phyloP scores from a whole-genome alignment of 257 asterid species.

The Gentiana straminea region DNA sequence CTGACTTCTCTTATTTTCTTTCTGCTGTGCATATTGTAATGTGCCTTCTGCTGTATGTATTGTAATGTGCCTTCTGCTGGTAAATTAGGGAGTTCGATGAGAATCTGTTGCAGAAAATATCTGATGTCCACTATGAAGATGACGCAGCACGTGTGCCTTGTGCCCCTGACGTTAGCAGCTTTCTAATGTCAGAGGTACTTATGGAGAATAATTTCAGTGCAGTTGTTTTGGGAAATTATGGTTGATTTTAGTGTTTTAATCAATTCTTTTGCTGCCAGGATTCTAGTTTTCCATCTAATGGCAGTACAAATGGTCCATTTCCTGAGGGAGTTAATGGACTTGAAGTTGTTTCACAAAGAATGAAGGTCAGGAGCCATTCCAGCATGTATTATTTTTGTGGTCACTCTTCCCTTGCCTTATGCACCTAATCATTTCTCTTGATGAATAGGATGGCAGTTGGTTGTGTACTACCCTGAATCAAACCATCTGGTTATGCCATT shows the following conservation, averaged over 20 bases:
- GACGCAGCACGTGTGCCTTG: constrained; percentile 69
- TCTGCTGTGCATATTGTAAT: neutral
- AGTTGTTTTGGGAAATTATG: constrained; percentile 4
- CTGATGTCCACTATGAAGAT: constrained; percentile 73
- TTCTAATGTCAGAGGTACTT: constrained; percentile 79
- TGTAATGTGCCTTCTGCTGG: neutral
- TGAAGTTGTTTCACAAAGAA: constrained; percentile 51
- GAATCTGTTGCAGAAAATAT: constrained; percentile 45
- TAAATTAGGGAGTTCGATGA: constrained; percentile 81
- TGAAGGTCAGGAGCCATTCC: constrained; percentile 35
- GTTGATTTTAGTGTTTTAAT: constrained; percentile 9
- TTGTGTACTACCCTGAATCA: no score
- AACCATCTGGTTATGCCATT: no score
- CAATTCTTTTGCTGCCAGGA: constrained; percentile 40
- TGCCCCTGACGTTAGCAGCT: constrained; percentile 94
- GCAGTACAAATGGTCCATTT: constrained; percentile 46
- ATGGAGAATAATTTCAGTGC: neutral
- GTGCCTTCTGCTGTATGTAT: neutral
- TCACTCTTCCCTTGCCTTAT: constrained; percentile 1
- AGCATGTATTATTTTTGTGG: constrained; percentile 6
- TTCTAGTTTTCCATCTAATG: constrained; percentile 54
- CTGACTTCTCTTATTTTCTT: constrained; percentile 1
- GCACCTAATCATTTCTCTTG: no score
- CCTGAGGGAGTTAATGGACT: constrained; percentile 77
- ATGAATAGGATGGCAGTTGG: no score